Evolutionary conservation across 805 yeast species (phyloP), one percentile per base, ranked within the genome.

Genomic region (Saccharomycopsis amapae): DNA sequence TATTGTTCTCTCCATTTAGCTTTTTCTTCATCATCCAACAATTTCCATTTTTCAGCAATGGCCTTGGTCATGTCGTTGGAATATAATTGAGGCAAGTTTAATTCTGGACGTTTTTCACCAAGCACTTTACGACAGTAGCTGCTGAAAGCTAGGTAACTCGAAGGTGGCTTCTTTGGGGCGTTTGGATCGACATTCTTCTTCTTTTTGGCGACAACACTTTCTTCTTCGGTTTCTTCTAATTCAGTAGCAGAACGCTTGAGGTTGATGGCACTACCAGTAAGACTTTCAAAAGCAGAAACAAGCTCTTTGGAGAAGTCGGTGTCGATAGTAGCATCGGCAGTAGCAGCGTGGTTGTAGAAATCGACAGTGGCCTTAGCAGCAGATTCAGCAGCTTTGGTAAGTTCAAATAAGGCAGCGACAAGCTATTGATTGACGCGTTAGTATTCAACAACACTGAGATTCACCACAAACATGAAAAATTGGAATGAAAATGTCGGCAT

Each of bases 121-220:
- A 89, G 72, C 32, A 72, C 67, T 51, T 81, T 83, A 58, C 96
- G 79, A 53, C 79, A 75, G 54, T 77, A 79, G 53, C 83, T 80
- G 44, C 86, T 79, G 64, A 79, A 90, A 35, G 79, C 74, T 63
- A 90, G 85, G 68, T 79, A 89, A 38, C 85, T 83, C 19, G 96
- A 88, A 58, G 86, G 70, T 13, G 98, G 97, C 59, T 88, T 88
- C 72, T 85, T 87, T 49, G 98, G 98, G 38, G 96, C 96, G 58
- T 85, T 81, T 43, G 97, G 97, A 64, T 90, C 97, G 56, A 75
- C 77, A 47, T 62, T 64, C 54, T 68, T 70, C 62, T 70, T 71
- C 65, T 67, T 69, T 51, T 62, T 54, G 24, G 51, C 56, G 6
- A 46, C 53, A n/a, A 42, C 56, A 10, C 53, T 45, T 28, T 51